A percentile compares a stretch with the other conserved stretches of the same genome.
Evolutionary conservation across 2,329 filamentous ascomycete genomes (phyloP).

Genomic region (Colletotrichum sp.): DNA sequence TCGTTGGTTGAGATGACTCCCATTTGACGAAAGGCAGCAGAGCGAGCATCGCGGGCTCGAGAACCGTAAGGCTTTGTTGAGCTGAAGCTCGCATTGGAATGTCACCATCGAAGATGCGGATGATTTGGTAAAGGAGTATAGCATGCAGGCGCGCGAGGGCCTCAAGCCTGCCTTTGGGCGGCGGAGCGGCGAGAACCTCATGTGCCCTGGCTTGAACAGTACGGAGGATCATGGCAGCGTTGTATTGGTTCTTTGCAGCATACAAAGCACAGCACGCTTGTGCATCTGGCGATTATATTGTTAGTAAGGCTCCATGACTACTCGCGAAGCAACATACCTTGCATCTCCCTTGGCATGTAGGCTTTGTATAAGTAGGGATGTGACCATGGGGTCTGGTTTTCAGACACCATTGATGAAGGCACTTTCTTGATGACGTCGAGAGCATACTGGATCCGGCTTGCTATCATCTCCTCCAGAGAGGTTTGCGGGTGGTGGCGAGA

Average conservation of each 20-base stretch:
- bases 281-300: conserved; percentile 43
- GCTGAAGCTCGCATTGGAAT: conserved; percentile 35
- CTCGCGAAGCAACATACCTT: conserved; percentile 38
- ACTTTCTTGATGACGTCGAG: conserved; percentile 59
- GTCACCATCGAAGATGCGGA: conserved; percentile 50
- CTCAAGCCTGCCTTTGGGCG: conserved; percentile 32
- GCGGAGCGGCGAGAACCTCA: conserved; percentile 43
- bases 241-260: conserved; percentile 51
- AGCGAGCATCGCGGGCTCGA: conserved; percentile 37
- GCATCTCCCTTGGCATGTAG: conserved; percentile 54
- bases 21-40: conserved; percentile 38
- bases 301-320: neutral
- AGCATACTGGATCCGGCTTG: conserved; percentile 42
- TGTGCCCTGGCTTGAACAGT: conserved; percentile 49
- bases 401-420: conserved; percentile 50
- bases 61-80: conserved; percentile 29
- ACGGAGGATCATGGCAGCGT: conserved; percentile 52
- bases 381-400: conserved; percentile 57
- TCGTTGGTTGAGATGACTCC: conserved; percentile 23
- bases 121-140: conserved; percentile 49
- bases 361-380: conserved; percentile 57
- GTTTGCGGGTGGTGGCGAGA: conserved; percentile 16
- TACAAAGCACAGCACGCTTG: conserved; percentile 59
- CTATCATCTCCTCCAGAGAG: conserved; percentile 28
- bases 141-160: conserved; percentile 45